phyloP scores from a whole-genome alignment of 441 rosid genomes.

The Hura crepitans region DNA sequence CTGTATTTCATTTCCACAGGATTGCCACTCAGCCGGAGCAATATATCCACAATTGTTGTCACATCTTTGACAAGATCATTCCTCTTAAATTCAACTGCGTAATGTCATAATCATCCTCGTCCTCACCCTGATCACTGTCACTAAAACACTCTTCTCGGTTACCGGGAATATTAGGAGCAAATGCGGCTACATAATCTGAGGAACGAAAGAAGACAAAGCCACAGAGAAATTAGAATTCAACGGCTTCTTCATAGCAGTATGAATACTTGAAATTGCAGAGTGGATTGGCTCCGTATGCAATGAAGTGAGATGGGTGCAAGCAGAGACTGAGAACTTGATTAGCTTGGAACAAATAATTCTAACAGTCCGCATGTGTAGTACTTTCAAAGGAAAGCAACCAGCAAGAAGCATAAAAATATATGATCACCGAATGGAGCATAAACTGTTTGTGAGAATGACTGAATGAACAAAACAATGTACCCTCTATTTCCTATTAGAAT shows the following conservation, averaged over 20 bases:
- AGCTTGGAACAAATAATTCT: conserved; percentile 37
- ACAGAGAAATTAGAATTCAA: conserved; percentile 14
- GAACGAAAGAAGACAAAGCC: conserved; percentile 34
- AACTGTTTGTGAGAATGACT: conserved; percentile 41
- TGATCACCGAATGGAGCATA: conserved; percentile 7
- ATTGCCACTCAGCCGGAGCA: conserved; percentile 36
- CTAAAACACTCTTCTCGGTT: conserved; percentile 11
- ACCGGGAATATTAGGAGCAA: not conserved
- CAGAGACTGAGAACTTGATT: conserved; percentile 25
- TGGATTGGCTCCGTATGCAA: conserved; percentile 19
- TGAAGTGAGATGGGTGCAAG: conserved; percentile 24
- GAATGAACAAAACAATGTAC: conserved; percentile 9
- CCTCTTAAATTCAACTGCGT: conserved; percentile 19
- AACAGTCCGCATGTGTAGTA: conserved; percentile 39
- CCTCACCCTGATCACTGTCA: conserved; percentile 27
- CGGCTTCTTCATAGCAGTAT: conserved; percentile 19
- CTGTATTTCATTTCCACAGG: conserved; percentile 41
- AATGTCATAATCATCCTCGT: conserved; percentile 28
- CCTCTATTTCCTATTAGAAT: not conserved
- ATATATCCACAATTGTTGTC: conserved; percentile 37
- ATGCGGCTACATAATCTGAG: conserved; percentile 28
- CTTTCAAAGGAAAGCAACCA: not conserved
- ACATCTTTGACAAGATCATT: conserved; percentile 40
- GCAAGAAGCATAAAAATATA: not conserved
- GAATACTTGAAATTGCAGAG: conserved; percentile 19